These are phyloP conservation scores for Penicillium decumbens DNA, from an alignment of 2,329 filamentous ascomycete species.

Conservation along the genomic window DNA sequence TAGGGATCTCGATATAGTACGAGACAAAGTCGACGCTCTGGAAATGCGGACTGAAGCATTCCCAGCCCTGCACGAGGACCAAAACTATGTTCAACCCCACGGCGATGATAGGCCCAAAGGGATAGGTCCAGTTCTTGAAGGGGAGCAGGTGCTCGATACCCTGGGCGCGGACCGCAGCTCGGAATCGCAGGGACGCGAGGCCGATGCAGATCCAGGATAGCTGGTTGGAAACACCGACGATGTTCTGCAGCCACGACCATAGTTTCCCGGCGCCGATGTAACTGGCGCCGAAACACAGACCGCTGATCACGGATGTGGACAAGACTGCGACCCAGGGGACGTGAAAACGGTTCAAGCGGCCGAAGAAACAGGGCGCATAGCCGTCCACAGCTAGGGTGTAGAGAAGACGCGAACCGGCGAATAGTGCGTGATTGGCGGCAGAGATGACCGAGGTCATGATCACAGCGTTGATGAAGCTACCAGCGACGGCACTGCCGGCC, in stretches of 20 bases:
- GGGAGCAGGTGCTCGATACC: constrained; percentile 59
- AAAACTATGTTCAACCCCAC: constrained; percentile 57
- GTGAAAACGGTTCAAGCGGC: constrained; percentile 46
- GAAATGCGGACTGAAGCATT: constrained; percentile 57
- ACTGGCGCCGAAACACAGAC: constrained; percentile 60
- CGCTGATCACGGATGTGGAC: constrained; percentile 51
- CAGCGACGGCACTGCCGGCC: constrained; percentile 52
- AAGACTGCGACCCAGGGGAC: constrained; percentile 55
- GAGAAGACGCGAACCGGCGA: constrained; percentile 54
- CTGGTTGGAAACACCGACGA: constrained; percentile 65
- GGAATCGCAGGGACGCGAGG: constrained; percentile 62
- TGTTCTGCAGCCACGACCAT: constrained; percentile 64
- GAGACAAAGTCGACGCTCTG: constrained; percentile 58
- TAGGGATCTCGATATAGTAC: constrained; percentile 58
- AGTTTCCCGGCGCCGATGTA: constrained; percentile 62
- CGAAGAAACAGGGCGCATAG: constrained; percentile 56
- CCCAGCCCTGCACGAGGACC: constrained; percentile 59
- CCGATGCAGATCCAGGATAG: constrained; percentile 61
- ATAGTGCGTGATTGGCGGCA: constrained; percentile 57
- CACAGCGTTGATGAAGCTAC: constrained; percentile 58
- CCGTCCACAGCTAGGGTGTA: constrained; percentile 53
- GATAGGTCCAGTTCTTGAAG: constrained; percentile 65
- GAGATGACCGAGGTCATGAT: constrained; percentile 57
- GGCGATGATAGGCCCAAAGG: constrained; percentile 55
- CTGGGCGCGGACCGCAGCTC: constrained; percentile 53